Evolutionary conservation across 257 asterid species (phyloP).

Genomic region (Mitragyna speciosa): DNA sequence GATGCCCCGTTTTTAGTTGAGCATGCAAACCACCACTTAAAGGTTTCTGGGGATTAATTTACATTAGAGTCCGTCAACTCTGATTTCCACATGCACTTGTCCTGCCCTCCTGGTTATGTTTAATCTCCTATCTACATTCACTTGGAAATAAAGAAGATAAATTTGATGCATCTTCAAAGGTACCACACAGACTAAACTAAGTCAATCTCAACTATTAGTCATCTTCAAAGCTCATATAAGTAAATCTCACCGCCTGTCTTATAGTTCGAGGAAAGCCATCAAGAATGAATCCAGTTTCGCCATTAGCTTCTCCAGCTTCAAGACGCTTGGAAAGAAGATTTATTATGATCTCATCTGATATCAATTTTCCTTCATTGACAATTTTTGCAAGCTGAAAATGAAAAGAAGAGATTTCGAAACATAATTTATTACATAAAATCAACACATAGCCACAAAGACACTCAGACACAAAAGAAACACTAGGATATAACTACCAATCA

Average conservation of each 20-base stretch:
- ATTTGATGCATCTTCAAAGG: neutral
- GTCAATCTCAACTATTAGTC: constrained; percentile 4
- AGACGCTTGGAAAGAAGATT: constrained; percentile 83
- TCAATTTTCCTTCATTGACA: constrained; percentile 79
- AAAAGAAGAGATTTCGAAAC: constrained; percentile 19
- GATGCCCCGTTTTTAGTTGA: too few relatives aligned
- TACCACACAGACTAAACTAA: neutral
- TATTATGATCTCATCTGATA: constrained; percentile 87
- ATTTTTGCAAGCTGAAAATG: constrained; percentile 74
- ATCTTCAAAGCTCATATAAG: neutral
- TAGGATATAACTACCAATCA: neutral
- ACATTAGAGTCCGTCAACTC: neutral
- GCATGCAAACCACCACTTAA: neutral
- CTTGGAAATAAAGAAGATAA: neutral
- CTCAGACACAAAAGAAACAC: neutral
- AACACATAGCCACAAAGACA: neutral
- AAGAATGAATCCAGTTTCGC: constrained; percentile 87
- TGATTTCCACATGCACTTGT: neutral
- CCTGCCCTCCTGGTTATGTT: neutral
- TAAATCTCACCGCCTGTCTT: constrained; percentile 82
- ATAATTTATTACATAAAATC: neutral
- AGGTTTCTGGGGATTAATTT: neutral
- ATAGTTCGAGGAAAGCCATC: constrained; percentile 99
- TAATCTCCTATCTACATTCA: neutral
- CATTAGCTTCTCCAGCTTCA: constrained; percentile 72